phyloP scores from a whole-genome alignment of 2,329 filamentous ascomycete species.

The Catunica adiposa region DNA sequence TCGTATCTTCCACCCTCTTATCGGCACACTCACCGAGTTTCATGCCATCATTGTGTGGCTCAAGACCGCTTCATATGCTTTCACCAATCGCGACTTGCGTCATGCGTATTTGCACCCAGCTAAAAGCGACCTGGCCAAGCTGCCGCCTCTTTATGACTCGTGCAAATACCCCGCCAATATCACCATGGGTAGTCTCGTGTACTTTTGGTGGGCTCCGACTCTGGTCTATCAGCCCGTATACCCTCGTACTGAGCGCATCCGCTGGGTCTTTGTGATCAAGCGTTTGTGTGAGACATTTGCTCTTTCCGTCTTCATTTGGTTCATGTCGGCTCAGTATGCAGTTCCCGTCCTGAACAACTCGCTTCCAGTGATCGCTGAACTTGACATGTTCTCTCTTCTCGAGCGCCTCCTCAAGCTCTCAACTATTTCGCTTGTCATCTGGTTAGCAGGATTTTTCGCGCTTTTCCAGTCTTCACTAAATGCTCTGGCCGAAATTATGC shows the following conservation, averaged over 20 bases:
- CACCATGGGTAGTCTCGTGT: slow-evolving; percentile 69
- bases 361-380: slow-evolving; percentile 64
- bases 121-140: slow-evolving; percentile 44
- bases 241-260: slow-evolving; percentile 62
- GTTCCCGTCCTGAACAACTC: slow-evolving; percentile 80
- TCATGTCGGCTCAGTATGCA: slow-evolving; percentile 85
- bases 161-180: slow-evolving; percentile 89
- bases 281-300: slow-evolving; percentile 61
- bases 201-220: slow-evolving; percentile 97
- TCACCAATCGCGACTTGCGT: slow-evolving; percentile 89
- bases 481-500: slow-evolving; percentile 73
- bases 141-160: slow-evolving; percentile 65
- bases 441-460: slow-evolving; percentile 94
- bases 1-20: slow-evolving; percentile 79
- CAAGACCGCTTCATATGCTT: slow-evolving; percentile 88
- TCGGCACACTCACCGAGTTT: slow-evolving; percentile 77
- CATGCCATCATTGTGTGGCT: slow-evolving; percentile 93
- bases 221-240: slow-evolving; percentile 95
- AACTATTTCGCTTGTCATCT: slow-evolving; percentile 88
- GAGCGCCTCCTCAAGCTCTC: slow-evolving; percentile 89
- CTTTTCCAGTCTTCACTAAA: slow-evolving; percentile 89
- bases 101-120: slow-evolving; percentile 73
- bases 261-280: slow-evolving; percentile 80
- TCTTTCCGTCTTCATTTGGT: slow-evolving; percentile 83
- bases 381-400: slow-evolving; percentile 66